Evolutionary conservation across 1,284 basidiomycete genomes (phyloP), one percentile per base, ranked within the genome.

Genomic region (Porodaedalea pini): DNA sequence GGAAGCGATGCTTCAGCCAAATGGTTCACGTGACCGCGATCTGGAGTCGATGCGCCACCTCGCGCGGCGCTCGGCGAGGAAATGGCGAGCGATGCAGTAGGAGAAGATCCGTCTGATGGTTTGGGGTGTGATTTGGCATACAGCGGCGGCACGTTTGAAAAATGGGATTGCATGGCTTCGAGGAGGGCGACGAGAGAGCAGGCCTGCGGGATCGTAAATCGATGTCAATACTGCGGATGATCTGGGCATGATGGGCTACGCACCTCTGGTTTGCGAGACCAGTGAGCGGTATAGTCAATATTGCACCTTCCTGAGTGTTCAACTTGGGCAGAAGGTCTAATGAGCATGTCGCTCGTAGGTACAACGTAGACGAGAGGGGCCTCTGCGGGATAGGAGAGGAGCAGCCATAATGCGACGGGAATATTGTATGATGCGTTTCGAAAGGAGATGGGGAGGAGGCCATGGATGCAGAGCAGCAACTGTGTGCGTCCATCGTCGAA

Each of bases 401-500:
- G 80, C 43, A 97, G 65, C 96, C 96, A 99, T 61, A 97, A 65
- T 13, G 90, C 83, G 65, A 99, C 73, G 2, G 97, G 96, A 64
- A 99, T 98, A 70, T 99, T 92, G 77, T 99, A 99, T 0, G 88
- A 80, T 0, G 83, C 75, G 3, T 78, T 76, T 51, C 88, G 82
- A 73, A 86, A 98, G 0, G 79, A 71, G 63, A 99, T 95, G 1
- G 94, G 95, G 0, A 99, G 77, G 0, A 98, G 85, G 8, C 97
- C 97, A 65, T 95, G 90, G 1, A 98, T 66, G 59, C 90, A 93
- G 58, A 99, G 83, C 13, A 99, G 80, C 6, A 98, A 80, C 66
- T 94, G 91, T 0, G 92, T 88, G 37, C 95, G 85, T 29, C 96
- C 96, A 64, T 98, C 94, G 72, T 99, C 94, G 75, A 91, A 95